Evolutionary conservation across 2,329 filamentous ascomycete genomes (phyloP).

Genomic region (Hymenoscyphus infarciens): DNA sequence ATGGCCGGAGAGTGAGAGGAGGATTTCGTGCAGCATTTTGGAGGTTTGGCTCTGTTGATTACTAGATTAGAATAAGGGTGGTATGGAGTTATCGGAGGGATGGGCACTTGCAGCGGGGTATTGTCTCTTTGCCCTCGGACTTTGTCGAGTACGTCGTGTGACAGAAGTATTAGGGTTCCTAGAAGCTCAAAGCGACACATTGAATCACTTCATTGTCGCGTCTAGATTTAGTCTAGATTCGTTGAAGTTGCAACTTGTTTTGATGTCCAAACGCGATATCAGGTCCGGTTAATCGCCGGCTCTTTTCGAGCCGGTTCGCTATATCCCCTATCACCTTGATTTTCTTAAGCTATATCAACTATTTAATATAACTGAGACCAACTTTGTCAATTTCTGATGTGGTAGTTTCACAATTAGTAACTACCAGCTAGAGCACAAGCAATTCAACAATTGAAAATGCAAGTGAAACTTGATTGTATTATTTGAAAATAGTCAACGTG

Average conservation of each 20-base stretch:
- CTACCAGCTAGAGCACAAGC: no score
- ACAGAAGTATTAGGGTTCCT: slow-evolving; percentile 31
- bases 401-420: no score
- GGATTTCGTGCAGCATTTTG: slow-evolving; percentile 93
- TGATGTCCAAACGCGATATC: slow-evolving; percentile 1
- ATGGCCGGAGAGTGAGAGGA: slow-evolving; percentile 92
- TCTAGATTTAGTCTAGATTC: neutral
- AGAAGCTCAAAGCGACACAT: slow-evolving; percentile 37
- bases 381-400: no score
- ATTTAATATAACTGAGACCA: no score
- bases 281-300: neutral
- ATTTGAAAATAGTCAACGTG: no score
- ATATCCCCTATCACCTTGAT: no score
- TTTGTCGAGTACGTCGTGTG: slow-evolving; percentile 25
- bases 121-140: slow-evolving; percentile 14
- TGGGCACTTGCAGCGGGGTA: slow-evolving; percentile 13
- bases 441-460: no score
- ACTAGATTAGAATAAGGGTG: neutral
- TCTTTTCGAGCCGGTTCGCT: neutral
- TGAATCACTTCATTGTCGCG: slow-evolving; percentile 15
- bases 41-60: neutral
- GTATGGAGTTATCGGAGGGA: neutral
- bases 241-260: neutral
- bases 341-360: no score
- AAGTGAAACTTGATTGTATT: no score